phyloP scores from a whole-genome alignment of 768 basidiomycete genomes.

The Leucosporidium creatinivorum region DNA sequence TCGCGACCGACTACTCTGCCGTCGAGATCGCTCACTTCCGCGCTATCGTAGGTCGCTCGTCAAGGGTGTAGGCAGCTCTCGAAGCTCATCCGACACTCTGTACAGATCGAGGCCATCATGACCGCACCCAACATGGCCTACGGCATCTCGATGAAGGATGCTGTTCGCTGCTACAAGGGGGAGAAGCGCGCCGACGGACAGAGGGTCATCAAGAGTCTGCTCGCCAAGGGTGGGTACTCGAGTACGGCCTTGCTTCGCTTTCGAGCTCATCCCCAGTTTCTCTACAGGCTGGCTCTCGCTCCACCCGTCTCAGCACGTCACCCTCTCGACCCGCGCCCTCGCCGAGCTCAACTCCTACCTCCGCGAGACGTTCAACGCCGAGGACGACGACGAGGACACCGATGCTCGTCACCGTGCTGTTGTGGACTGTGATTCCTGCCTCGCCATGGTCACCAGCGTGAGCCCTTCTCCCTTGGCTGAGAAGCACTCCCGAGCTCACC shows the following conservation, averaged over 20 bases:
- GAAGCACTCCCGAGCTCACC: conserved; percentile 49
- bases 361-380: conserved; percentile 62
- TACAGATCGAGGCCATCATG: conserved; percentile 79
- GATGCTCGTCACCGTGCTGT: conserved; percentile 39
- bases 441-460: conserved; percentile 50
- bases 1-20: conserved; percentile 73
- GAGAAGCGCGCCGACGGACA: conserved; percentile 67
- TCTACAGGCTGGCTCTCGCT: conserved; percentile 14
- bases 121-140: conserved; percentile 65
- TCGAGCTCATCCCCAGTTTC: neutral
- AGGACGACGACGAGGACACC: conserved; percentile 39
- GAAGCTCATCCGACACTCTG: neutral
- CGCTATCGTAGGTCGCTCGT: conserved; percentile 54
- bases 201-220: conserved; percentile 59
- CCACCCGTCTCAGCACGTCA: conserved; percentile 51
- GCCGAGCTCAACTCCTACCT: conserved; percentile 69
- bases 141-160: conserved; percentile 68
- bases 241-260: too few species aligned
- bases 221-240: conserved; percentile 69
- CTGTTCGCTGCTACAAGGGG: conserved; percentile 64
- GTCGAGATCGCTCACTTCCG: conserved; percentile 78
- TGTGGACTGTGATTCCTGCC: conserved; percentile 63
- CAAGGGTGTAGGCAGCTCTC: neutral
- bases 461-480: neutral
- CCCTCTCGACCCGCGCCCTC: conserved; percentile 64